Base-by-base conservation (phyloP, 306 rosid species). In the Glycine tomentella region DNA sequence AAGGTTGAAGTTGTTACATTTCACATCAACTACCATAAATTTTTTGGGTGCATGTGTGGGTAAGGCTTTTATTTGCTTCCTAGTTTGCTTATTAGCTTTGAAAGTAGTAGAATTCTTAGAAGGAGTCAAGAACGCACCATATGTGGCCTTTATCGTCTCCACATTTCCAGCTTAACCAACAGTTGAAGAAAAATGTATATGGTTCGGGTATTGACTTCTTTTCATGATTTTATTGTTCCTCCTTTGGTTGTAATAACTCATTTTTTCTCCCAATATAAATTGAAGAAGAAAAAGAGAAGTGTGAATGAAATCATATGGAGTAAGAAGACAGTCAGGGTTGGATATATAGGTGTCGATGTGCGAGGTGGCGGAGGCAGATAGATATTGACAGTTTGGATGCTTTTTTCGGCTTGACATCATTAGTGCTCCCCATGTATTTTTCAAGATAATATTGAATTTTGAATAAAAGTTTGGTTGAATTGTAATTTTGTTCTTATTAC, bases 121-220 rank as follows among this genome's bases (percentile, higher is more conserved):
- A n/a, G 88, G 90, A 93, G 99, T 95, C 99, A 93, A 93, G 97
- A 95, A 86, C 99, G 97, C 92, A 93, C 99, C 99, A 89, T 85
- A 87, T 78, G 9, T 9, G 44, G 83, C 64, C 44, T 81, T 25
- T 25, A 25, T 25, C n/a, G n/a, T n/a, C 31, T 25, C 2, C 31
- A 25, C 31, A 25, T 25, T 25, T 25, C 31, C 31, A 25, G 31
- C 0, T 25, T 25, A 25, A 25, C 31, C 31, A 25, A 0, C 52
- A 25, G 42, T 31, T 44, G 86, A 65, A 75, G 83, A 74, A 12
- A 67, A 81, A 61, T 76, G 89, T 88, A 81, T 66, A 72, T 92
- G 97, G 99, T 95, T 95, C 97, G 97, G 98, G 97, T 87, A 92
- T 94, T 94, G 98, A 92, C 97, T 94, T 88, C 81, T 87, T 71